Conservation (phyloP, 2,329 filamentous ascomycete genomes). For the Diaporthe sp. region DNA sequence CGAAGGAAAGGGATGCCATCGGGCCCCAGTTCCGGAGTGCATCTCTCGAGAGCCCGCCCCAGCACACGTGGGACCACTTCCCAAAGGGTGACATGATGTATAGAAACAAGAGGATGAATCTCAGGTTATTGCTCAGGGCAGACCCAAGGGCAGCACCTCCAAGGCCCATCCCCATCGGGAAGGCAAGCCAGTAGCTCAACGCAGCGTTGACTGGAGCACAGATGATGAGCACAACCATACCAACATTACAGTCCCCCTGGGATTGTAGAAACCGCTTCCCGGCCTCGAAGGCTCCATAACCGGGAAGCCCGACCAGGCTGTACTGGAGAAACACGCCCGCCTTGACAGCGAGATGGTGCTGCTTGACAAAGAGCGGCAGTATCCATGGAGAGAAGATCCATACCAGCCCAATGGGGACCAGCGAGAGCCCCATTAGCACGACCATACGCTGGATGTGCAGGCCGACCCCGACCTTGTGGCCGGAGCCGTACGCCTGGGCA, state of each 20-base stretch:
- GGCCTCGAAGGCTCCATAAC: constrained; percentile 68
- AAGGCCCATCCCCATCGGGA: constrained; percentile 59
- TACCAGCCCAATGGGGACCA: constrained; percentile 62
- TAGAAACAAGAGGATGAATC: constrained; percentile 60
- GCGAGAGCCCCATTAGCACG: constrained; percentile 61
- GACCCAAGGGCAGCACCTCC: constrained; percentile 65
- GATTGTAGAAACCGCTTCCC: constrained; percentile 69
- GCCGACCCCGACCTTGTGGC: constrained; percentile 62
- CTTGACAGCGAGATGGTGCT: constrained; percentile 61
- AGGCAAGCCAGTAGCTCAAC: constrained; percentile 64
- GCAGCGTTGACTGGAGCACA: constrained; percentile 63
- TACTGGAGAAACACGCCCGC: constrained; percentile 64
- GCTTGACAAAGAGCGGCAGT: constrained; percentile 60
- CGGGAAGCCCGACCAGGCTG: constrained; percentile 64
- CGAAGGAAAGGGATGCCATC: constrained; percentile 55
- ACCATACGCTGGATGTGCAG: constrained; percentile 68
- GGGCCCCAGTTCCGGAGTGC: constrained; percentile 52
- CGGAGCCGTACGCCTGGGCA: constrained; percentile 65
- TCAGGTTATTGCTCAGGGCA: constrained; percentile 63
- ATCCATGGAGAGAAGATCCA: constrained; percentile 65
- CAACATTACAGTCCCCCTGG: constrained; percentile 66
- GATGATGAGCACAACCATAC: constrained; percentile 61
- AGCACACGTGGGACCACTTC: constrained; percentile 58
- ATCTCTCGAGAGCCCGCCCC: constrained; percentile 58
- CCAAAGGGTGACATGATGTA: constrained; percentile 60